Evolutionary conservation across 176 grass and related monocot genomes (phyloP).

Genomic region (Tillandsia leiboldiana): DNA sequence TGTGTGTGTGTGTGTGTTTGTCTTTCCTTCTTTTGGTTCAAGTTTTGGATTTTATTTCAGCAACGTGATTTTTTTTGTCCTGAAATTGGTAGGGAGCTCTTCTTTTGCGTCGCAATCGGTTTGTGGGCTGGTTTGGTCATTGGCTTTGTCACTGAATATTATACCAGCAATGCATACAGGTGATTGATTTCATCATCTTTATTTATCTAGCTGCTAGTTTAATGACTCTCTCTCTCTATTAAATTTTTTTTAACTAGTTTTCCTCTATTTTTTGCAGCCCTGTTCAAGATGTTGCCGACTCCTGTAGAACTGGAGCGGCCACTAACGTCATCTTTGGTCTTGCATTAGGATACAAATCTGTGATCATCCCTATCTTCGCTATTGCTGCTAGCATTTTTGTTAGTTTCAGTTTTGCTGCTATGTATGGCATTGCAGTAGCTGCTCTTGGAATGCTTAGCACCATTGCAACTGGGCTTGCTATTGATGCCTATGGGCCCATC

Average conservation of each 20-base stretch:
- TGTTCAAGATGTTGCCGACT: slow-evolving; percentile 50
- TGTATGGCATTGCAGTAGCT: slow-evolving; percentile 62
- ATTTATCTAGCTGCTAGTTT: not conserved
- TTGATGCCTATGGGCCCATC: slow-evolving; percentile 57
- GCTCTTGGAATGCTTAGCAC: slow-evolving; percentile 68
- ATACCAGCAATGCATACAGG: slow-evolving; percentile 46
- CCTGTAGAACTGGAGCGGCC: slow-evolving; percentile 57
- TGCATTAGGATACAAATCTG: slow-evolving; percentile 59
- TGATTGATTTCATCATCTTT: not conserved
- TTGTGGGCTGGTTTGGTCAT: slow-evolving; percentile 56
- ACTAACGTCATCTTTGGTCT: slow-evolving; percentile 57
- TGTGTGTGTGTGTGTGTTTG: slow-evolving; percentile 7
- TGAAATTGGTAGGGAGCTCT: slow-evolving; percentile 30
- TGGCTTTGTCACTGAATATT: slow-evolving; percentile 49
- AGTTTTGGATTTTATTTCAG: not conserved
- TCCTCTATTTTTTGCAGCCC: slow-evolving; percentile 20
- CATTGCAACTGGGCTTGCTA: slow-evolving; percentile 48
- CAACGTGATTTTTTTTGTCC: not conserved
- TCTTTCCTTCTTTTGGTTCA: not conserved
- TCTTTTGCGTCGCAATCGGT: slow-evolving; percentile 50
- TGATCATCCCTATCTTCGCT: slow-evolving; percentile 55
- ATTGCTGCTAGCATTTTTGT: slow-evolving; percentile 45
- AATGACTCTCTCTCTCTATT: not conserved
- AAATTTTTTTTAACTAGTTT: not conserved
- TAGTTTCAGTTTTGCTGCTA: slow-evolving; percentile 56